Evolutionary conservation across 2,329 filamentous ascomycete species (phyloP).

Genomic region (Diaporthe vexans): DNA sequence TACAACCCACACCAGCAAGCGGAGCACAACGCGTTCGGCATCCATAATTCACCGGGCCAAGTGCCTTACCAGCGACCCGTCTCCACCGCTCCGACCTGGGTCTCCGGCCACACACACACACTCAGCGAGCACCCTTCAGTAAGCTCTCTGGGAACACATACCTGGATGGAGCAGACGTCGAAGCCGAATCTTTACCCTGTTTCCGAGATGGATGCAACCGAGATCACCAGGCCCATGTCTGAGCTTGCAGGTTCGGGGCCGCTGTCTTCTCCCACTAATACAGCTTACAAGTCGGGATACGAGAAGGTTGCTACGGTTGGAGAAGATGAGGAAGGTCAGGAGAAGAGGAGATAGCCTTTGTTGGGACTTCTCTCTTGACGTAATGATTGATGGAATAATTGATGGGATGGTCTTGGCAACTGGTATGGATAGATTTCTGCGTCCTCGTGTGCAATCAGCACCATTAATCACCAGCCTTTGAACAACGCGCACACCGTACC

Average conservation of each 20-base stretch:
- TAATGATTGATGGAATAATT: background rate
- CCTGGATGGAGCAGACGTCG: background rate
- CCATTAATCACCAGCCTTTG: background rate
- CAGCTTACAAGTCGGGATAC: slow-evolving; percentile 16
- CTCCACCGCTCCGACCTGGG: slow-evolving; percentile 33
- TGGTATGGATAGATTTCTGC: background rate
- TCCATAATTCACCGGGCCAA: background rate
- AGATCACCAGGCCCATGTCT: slow-evolving; percentile 17
- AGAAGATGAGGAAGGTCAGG: background rate
- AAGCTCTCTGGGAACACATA: slow-evolving; percentile 30
- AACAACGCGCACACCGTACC: background rate
- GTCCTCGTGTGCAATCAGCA: background rate
- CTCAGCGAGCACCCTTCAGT: slow-evolving; percentile 20
- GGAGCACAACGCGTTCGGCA: slow-evolving; percentile 15
- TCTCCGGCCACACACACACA: slow-evolving; percentile 19
- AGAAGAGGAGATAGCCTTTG: background rate
- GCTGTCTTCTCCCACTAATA: background rate
- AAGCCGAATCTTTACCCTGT: slow-evolving; percentile 27
- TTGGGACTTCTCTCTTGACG: too few relatives aligned
- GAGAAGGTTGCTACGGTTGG: slow-evolving; percentile 10
- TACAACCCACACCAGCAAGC: slow-evolving; percentile 2
- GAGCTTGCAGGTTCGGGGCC: slow-evolving; percentile 31
- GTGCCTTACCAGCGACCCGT: slow-evolving; percentile 18
- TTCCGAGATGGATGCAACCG: slow-evolving; percentile 36
- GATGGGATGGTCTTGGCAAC: background rate